These are phyloP conservation scores for Whalleya microplaca DNA, from an alignment of 2,329 filamentous ascomycete genomes.

Conservation along the genomic window DNA sequence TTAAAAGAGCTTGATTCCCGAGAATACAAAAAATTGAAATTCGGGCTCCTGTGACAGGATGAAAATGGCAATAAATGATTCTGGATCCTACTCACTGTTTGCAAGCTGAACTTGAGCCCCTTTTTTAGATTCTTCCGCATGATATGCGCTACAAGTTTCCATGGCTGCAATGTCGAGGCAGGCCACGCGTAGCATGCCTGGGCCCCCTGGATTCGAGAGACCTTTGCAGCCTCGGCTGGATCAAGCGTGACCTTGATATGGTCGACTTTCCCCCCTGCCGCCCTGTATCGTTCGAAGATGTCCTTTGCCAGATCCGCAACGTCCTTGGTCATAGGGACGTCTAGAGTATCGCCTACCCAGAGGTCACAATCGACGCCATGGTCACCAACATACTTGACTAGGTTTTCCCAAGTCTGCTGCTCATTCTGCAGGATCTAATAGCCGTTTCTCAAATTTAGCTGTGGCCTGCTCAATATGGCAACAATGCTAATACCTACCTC, in stretches of 20 bases:
- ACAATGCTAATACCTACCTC: background rate
- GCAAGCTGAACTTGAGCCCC: constrained; percentile 16
- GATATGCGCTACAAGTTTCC: constrained; percentile 19
- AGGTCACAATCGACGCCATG: constrained; percentile 24
- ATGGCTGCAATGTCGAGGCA: constrained; percentile 20
- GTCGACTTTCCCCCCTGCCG: constrained; percentile 16
- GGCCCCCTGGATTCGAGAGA: constrained; percentile 14
- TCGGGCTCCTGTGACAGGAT: no score
- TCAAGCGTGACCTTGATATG: constrained; percentile 24
- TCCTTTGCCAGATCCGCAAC: constrained; percentile 5
- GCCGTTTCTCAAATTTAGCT: background rate
- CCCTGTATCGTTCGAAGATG: constrained; percentile 4
- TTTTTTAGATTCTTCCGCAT: constrained; percentile 13
- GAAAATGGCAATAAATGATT: no score
- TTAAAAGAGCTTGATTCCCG: no score
- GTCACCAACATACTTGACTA: constrained; percentile 18
- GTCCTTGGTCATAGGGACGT: constrained; percentile 21
- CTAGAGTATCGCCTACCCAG: constrained; percentile 26
- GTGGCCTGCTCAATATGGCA: background rate
- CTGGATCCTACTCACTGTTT: no score
- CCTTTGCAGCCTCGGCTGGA: constrained; percentile 13
- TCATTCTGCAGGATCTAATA: constrained; percentile 16
- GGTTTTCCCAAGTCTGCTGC: constrained; percentile 17
- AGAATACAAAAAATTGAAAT: no score
- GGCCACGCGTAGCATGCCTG: constrained; percentile 22